phyloP scores from a whole-genome alignment of 805 yeast genomes.

The Zygoascus ofunaensis region DNA sequence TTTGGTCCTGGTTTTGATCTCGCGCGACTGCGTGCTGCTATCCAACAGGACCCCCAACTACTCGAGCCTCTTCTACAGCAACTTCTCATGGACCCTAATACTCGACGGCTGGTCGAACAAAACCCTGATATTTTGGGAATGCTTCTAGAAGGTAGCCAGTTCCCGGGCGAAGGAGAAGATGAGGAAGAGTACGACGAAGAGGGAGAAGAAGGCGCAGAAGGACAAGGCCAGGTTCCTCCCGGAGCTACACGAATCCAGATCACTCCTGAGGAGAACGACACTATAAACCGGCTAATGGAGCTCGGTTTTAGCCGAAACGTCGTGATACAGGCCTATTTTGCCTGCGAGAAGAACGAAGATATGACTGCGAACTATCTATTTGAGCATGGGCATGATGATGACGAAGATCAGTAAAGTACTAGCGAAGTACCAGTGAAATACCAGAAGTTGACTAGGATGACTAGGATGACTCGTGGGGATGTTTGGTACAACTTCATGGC shows the following conservation, averaged over 20 bases:
- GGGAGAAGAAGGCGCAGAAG: conserved; percentile 30
- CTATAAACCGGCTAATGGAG: conserved; percentile 83
- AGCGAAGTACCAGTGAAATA: too few species aligned
- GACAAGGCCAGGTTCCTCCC: conserved; percentile 32
- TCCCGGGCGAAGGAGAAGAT: conserved; percentile 44
- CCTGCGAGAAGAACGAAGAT: conserved; percentile 97
- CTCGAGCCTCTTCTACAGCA: conserved; percentile 77
- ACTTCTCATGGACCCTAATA: conserved; percentile 75
- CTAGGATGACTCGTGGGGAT: too few species aligned
- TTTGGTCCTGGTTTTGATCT: conserved; percentile 26
- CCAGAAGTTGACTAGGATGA: too few species aligned
- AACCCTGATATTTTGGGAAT: conserved; percentile 84
- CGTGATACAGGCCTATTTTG: conserved; percentile 90
- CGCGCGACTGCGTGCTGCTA: conserved; percentile 47
- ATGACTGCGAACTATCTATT: conserved; percentile 88
- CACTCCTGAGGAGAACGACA: conserved; percentile 76
- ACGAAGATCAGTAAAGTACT: conserved; percentile 2
- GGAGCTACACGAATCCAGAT: conserved; percentile 47
- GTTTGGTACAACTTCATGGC: too few species aligned
- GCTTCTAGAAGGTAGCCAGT: conserved; percentile 41
- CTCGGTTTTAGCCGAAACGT: conserved; percentile 83
- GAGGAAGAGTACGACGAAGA: conserved; percentile 42
- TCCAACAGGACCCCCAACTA: conserved; percentile 82
- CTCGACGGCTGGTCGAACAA: conserved; percentile 54
- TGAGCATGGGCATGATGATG: conserved; percentile 31